Base-by-base conservation (phyloP, 352 stramenopile species). In the Phytophthora pini region DNA sequence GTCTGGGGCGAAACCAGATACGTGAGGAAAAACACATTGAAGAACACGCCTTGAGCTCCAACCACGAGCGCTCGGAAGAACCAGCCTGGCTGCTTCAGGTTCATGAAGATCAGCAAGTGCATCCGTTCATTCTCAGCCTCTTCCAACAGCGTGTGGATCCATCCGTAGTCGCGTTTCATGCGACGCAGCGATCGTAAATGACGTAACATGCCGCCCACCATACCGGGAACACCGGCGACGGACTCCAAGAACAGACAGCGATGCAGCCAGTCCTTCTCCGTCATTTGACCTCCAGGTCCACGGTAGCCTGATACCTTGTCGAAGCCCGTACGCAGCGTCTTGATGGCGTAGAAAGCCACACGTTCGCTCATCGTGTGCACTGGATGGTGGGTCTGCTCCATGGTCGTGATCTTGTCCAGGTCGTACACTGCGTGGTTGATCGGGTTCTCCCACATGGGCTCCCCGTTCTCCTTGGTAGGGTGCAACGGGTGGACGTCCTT, bases 111-210 rank as follows among this genome's bases (percentile, higher is more conserved):
- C 9, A 98, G 75, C 26, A 98, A 52, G 65, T 98, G 93, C 90
- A 98, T 97, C 27, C 92, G 76, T 76, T 98, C 93, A 71, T 98
- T 98, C 74, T 98, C 93, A 3, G 90, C 91, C 53, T 98, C 93
- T 55, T 97, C 93, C 2, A 97, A 73, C 5, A 98, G 73, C 10
- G 92, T 93, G 70, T 94, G 78, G 74, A 98, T 97, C 89, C 89
- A 97, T 3, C 91, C 90, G 45, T 97, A 90, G 79, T 97, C 91
- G 8, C 92, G 84, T 41, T 79, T 72, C 78, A 98, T 94, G 7
- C 71, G 79, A 2, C 90, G 82, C 2, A 98, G 60, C n/a, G 87
- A 96, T 0, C 76, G 78, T 39, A 98, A 84, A 56, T 98, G 92
- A 22, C 85, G 76, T 20, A 80, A 32, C 73, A 87, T 90, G 1